phyloP scores from a whole-genome alignment of 345 rosid genomes.

The Sisymbrium irio region DNA sequence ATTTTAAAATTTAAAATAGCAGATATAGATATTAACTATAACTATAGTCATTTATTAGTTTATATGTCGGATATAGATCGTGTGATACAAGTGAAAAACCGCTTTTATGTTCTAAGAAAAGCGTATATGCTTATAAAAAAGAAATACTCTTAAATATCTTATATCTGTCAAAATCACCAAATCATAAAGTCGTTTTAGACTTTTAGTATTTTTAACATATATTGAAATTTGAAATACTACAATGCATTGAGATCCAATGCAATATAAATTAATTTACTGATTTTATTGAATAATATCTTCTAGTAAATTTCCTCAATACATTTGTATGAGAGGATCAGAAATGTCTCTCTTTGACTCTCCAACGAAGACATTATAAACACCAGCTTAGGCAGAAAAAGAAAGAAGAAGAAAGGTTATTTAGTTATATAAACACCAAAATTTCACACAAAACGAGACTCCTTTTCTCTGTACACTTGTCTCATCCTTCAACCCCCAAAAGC shows the following conservation, averaged over 20 bases:
- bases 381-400: not conserved
- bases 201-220: not conserved
- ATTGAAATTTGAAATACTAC: not conserved
- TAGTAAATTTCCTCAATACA: slow-evolving; percentile 14
- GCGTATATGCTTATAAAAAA: too few species aligned
- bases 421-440: slow-evolving; percentile 25
- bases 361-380: slow-evolving; percentile 15
- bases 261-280: not conserved
- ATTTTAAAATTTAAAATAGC: too few species aligned
- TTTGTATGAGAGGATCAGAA: slow-evolving; percentile 11
- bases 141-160: too few species aligned
- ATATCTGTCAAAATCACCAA: too few species aligned
- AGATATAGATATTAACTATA: too few species aligned
- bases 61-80: too few species aligned
- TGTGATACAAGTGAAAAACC: too few species aligned
- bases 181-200: not conserved
- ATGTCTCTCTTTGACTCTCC: not conserved
- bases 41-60: too few species aligned
- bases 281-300: not conserved
- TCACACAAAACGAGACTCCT: slow-evolving; percentile 3
- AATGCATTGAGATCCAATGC: not conserved
- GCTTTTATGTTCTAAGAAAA: too few species aligned
- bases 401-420: not conserved
- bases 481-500: slow-evolving; percentile 28
- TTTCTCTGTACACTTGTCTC: slow-evolving; percentile 29